Evolutionary conservation across 441 rosid species (phyloP), one percentile per base, ranked within the genome.

Genomic region (Omphalea diandra): DNA sequence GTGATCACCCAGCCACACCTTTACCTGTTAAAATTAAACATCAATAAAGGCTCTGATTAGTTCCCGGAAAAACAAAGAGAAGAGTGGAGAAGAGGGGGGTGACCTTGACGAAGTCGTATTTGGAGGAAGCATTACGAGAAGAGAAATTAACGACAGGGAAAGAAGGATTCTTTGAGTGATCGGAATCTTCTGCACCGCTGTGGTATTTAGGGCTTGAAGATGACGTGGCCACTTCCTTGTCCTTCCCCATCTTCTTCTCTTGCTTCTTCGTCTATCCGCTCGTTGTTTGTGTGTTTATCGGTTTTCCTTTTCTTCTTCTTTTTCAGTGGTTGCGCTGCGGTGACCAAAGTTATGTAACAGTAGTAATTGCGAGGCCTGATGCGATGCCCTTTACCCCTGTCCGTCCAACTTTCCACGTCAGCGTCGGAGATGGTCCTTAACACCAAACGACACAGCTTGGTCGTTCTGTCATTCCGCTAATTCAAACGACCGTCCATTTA

Each of bases 41-140:
- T 26, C 65, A 56, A 14, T 1, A 54, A 50, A 69, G n/a, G 31
- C 43, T 20, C 24, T 20, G 56, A 2, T 55, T 17, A 43, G 43
- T 59, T 35, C 1, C 44, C 36, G 17, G 26, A 32, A 15, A 49
- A 1, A 17, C 24, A 26, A n/a, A 0, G 9, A 20, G 20, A 7
- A 58, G 26, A 2, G 44, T 3, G n/a, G n/a, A 44, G 56, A 38
- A 1, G 26, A 46, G 31, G 2, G 63, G 29, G 36, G 54, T 31
- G 32, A 90, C 99, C 95, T 95, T 95, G 76, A 95, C 99, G 73
- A 88, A 95, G 78, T 95, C 99, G 85, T 95, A 95, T 83, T 95
- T 95, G 72, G 99, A 95, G 68, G 98, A 83, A 65, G 92, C 86
- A 77, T 93, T 95, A 3, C 99, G 97, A 60, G 95, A 76, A 74